Base-by-base conservation (phyloP, 2,329 filamentous ascomycete species). In the Sphaerulina musiva region DNA sequence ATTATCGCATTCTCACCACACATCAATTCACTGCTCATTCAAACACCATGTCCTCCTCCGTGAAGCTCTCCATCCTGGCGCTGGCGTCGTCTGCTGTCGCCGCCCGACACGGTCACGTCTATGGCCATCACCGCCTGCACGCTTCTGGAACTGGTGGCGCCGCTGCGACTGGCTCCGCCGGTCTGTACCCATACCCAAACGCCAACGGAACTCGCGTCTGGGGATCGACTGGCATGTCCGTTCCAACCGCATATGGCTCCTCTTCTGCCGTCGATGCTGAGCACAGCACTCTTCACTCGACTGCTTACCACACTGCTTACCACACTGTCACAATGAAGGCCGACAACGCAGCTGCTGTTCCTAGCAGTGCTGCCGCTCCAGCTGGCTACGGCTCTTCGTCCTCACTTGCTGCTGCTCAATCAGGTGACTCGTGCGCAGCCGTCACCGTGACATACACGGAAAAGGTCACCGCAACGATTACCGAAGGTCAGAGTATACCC, bases 51-150 rank as follows among this genome's bases (percentile, higher is more conserved):
- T 67, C 65, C 57, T 67, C 65, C 57, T 64, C 66, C 26, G 57
- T 64, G 66, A 64, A 72, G 60, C 62, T 76, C 60, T 69, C 68
- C 58, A 66, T 76, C 56, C 63, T 76, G 70, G 71, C 73, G 48
- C 66, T 77, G 56, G 68, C 68, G 54, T 65, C 72, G 17, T 72
- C 73, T 49, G 60, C 69, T 51, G 68, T 73, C 41, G 69, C 69
- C 59, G 36, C 51, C 40, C 32, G 48, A 17, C 48, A 46, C 32
- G 50, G 66, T 23, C 54, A 56, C 10, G 53, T 51, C 49, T 51
- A 62, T 52, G 52, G 56, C 47, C 64, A 55, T 55, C 59, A 61
- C 43, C 49, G 67, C 61, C 53, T 63, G 57, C 50, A 72, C 40
- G 34, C 48, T 66, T 46, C 66, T 65, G 57, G 67, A 61, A 55